phyloP scores from a whole-genome alignment of 345 rosid species.

The Gossypium longicalyx region DNA sequence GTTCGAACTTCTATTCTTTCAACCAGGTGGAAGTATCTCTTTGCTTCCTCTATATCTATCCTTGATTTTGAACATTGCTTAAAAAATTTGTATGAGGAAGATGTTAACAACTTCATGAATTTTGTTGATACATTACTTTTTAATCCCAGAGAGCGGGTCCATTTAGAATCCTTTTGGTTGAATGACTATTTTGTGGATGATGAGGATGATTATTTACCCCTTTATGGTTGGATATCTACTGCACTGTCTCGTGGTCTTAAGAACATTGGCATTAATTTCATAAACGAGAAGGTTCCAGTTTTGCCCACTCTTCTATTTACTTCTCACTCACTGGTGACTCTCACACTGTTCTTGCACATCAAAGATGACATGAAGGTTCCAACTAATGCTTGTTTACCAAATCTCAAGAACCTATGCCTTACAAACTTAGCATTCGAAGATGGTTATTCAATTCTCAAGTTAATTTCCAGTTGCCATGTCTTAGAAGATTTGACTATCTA shows the following conservation, averaged over 20 bases:
- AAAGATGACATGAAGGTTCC: not conserved
- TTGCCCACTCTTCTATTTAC: not conserved
- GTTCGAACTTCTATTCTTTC: not conserved
- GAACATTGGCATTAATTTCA: not conserved
- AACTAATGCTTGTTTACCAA: not conserved
- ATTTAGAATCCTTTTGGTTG: not conserved
- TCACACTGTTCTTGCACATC: not conserved
- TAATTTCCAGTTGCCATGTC: not conserved
- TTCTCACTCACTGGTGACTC: not conserved
- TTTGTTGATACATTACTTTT: constrained; percentile 5
- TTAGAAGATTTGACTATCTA: not conserved
- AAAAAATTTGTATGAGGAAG: too few relatives aligned
- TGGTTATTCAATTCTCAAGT: not conserved
- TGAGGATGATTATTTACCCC: not conserved
- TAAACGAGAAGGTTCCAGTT: not conserved
- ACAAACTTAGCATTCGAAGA: not conserved
- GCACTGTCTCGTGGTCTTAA: not conserved
- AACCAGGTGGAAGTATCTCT: not conserved
- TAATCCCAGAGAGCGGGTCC: not conserved
- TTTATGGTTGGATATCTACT: not conserved
- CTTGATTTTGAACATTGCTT: not conserved
- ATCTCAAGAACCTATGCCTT: not conserved
- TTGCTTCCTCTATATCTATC: not conserved
- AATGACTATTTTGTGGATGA: not conserved
- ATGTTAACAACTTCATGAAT: not conserved